A percentile compares a stretch with the other conserved stretches of the same genome.
Evolutionary conservation across 495 filamentous ascomycete genomes (phyloP).

Genomic region (Hyaloscypha finlandica): DNA sequence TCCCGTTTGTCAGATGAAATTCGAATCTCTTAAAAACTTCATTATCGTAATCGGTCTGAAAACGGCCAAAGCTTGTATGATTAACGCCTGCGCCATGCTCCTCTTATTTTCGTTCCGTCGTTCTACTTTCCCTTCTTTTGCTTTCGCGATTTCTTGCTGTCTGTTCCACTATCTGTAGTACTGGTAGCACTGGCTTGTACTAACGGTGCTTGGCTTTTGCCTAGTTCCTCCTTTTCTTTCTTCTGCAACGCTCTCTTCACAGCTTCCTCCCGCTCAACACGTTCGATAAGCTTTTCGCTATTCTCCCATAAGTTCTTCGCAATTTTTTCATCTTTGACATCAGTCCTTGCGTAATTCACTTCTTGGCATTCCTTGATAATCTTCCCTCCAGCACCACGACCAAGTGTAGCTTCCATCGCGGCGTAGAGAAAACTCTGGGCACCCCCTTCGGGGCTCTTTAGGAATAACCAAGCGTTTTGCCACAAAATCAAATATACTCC

Average conservation of each 20-base stretch:
- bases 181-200: conserved; percentile 47
- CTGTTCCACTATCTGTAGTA: conserved; percentile 48
- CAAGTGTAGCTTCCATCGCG: conserved; percentile 74
- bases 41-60: background rate
- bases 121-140: conserved; percentile 13
- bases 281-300: conserved; percentile 82
- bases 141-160: conserved; percentile 32
- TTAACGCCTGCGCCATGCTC: conserved; percentile 16
- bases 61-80: background rate
- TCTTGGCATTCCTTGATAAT: conserved; percentile 87
- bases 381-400: conserved; percentile 63
- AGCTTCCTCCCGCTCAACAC: conserved; percentile 79
- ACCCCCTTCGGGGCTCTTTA: conserved; percentile 81
- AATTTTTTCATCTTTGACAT: conserved; percentile 74
- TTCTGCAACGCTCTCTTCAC: conserved; percentile 59
- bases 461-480: conserved; percentile 79
- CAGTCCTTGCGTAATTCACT: conserved; percentile 65
- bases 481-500: conserved; percentile 75
- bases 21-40: too few relatives aligned
- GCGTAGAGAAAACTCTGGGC: conserved; percentile 86
- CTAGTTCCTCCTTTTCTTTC: conserved; percentile 60
- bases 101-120: background rate
- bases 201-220: conserved; percentile 42
- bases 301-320: conserved; percentile 86
- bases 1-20: too few relatives aligned